A percentile compares a stretch with the other conserved stretches of the same genome.
These are phyloP conservation scores for Dactylellina leptospora DNA, from an alignment of 2,329 filamentous ascomycete species.

Conservation along the genomic window DNA sequence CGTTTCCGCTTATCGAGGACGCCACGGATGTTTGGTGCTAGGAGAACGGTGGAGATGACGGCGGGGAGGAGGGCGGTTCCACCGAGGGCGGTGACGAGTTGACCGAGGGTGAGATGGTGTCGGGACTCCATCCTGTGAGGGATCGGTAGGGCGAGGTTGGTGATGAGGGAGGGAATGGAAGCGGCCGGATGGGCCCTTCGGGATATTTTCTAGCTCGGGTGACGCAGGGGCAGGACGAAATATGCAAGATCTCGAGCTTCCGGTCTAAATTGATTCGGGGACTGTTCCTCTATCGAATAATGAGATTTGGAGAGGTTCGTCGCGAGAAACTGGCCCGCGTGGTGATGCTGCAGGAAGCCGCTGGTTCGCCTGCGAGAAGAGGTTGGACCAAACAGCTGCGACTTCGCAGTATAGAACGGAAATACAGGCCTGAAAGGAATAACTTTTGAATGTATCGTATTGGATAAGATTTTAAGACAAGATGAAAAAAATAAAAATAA, in stretches of 20 bases:
- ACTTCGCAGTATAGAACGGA: too few species aligned
- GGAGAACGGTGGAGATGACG: conserved; percentile 27
- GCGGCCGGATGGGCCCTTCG: conserved; percentile 13
- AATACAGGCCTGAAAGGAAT: too few species aligned
- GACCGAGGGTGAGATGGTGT: conserved; percentile 45
- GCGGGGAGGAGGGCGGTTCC: conserved; percentile 34
- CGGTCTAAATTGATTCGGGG: too few species aligned
- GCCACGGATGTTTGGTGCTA: conserved; percentile 22
- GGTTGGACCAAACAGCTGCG: too few species aligned
- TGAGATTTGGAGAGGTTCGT: too few species aligned
- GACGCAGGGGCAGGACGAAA: neutral
- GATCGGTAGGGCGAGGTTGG: neutral
- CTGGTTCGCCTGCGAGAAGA: too few species aligned
- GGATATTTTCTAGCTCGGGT: neutral
- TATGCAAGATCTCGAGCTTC: neutral
- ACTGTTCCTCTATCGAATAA: too few species aligned
- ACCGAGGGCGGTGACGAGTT: conserved; percentile 42
- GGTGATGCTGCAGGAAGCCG: too few species aligned
- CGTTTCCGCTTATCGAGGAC: conserved; percentile 47
- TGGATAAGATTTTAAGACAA: neutral
- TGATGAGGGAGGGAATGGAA: neutral
- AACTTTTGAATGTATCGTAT: too few species aligned
- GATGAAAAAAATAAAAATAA: neutral
- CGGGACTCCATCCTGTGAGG: conserved; percentile 12
- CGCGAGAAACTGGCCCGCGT: too few species aligned